A percentile compares a stretch with the other conserved stretches of the same genome.
Conservation (phyloP, 2,329 filamentous ascomycete species). For the Ampelomyces quisqualis region DNA sequence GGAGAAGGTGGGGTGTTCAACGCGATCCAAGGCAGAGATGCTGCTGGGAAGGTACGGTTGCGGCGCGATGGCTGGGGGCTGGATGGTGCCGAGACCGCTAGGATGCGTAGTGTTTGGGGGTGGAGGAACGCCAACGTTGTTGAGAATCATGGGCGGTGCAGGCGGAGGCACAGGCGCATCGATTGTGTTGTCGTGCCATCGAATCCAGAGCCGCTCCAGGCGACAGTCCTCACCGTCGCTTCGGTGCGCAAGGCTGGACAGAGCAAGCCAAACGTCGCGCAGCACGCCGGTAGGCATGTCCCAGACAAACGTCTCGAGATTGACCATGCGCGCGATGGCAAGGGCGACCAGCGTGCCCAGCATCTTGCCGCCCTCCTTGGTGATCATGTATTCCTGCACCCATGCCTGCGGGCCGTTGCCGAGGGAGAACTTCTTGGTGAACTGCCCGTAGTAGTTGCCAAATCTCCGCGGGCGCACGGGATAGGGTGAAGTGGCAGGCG, state of each 20-base stretch:
- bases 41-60: constrained; percentile 30
- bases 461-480: constrained; percentile 50
- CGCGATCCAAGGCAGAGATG: constrained; percentile 50
- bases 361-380: constrained; percentile 84
- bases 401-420: constrained; percentile 78
- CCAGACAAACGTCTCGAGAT: constrained; percentile 80
- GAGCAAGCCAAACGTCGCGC: constrained; percentile 76
- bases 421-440: constrained; percentile 77
- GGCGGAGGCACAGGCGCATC: constrained; percentile 43
- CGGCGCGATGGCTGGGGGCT: constrained; percentile 36
- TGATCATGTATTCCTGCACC: constrained; percentile 80
- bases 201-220: constrained; percentile 73
- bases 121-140: constrained; percentile 41
- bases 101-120: constrained; percentile 42
- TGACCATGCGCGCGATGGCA: constrained; percentile 77
- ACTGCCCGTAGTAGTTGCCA: constrained; percentile 75
- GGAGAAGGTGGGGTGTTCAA: constrained; percentile 79
- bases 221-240: constrained; percentile 62
- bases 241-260: constrained; percentile 68
- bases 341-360: constrained; percentile 78
- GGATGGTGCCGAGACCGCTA: constrained; percentile 36
- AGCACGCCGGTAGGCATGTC: constrained; percentile 86
- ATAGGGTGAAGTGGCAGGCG: constrained; percentile 29
- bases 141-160: constrained; percentile 42
- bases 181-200: constrained; percentile 75